Evolutionary conservation across 2,329 filamentous ascomycete genomes (phyloP), one percentile per base, ranked within the genome.

Genomic region (Curvularia verruculosa): DNA sequence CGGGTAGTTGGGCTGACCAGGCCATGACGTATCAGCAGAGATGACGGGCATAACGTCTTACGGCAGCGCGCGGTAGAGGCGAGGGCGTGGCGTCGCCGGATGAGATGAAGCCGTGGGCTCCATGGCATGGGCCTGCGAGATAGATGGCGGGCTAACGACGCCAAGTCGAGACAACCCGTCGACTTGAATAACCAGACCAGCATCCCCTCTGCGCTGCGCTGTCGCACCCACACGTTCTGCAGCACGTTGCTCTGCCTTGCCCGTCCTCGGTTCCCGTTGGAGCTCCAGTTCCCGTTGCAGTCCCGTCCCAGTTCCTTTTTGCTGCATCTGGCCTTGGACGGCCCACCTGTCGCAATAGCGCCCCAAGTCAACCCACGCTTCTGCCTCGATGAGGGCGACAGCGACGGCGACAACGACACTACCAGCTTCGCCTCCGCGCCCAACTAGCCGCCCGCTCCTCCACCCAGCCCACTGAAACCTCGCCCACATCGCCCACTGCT

Each of bases 31-130:
- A 37, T 18, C 34, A 4, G 31, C 21, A 15, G n/a, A 24, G 15
- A 37, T 34, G 43, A 46, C 45, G 29, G 50, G 44, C 43, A 54
- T 53, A 54, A 37, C 46, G 36, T 36, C 56, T 36, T 43, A 48
- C 37, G 49, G 52, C 37, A 43, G 43, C 41, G 37, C 29, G 37
- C 39, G 48, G 52, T 52, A 45, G 45, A 56, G 23, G 29, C 31
- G 19, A 52, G 56, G 47, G 59, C 56, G 26, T n/a, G n/a, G n/a
- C n/a, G n/a, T n/a, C n/a, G n/a, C n/a, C n/a, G n/a, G n/a, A n/a
- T n/a, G n/a, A n/a, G n/a, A n/a, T n/a, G n/a, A n/a, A n/a, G n/a
- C n/a, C n/a, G n/a, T n/a, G n/a, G n/a, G n/a, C n/a, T n/a, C n/a
- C n/a, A n/a, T n/a, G n/a, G n/a, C n/a, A n/a, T n/a, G n/a, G n/a